phyloP scores from a whole-genome alignment of 225 moss, liverwort and hornwort genomes.

The Pseudoscleropodium purum region DNA sequence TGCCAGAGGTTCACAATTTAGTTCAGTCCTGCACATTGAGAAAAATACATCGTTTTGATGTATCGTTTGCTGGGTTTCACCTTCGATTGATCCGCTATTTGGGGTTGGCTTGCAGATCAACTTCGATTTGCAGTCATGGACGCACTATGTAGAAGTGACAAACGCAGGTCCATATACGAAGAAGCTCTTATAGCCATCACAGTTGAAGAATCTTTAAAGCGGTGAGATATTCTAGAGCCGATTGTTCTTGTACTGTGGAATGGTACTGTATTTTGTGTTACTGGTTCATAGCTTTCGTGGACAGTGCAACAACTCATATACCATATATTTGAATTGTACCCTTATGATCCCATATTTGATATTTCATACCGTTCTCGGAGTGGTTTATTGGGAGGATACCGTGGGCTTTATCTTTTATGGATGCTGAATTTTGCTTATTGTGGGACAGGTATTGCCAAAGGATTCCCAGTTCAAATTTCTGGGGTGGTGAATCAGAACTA shows the following conservation, averaged over 20 bases:
- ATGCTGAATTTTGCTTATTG: background rate
- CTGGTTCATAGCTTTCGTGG: background rate
- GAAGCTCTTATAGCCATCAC: slow-evolving; percentile 98
- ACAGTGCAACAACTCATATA: background rate
- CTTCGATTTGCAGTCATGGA: slow-evolving; percentile 92
- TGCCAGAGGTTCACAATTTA: background rate
- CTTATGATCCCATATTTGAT: background rate
- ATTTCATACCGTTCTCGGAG: background rate
- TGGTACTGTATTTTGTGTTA: background rate
- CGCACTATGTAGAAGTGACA: slow-evolving; percentile 76
- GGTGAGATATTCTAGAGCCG: slow-evolving; percentile 25
- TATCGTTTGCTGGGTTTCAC: background rate
- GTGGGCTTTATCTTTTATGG: background rate
- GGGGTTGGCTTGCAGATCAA: slow-evolving; percentile 52
- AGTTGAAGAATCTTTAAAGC: slow-evolving; percentile 85
- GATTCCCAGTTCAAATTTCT: slow-evolving; percentile 77
- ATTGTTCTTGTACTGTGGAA: background rate
- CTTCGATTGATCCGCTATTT: background rate
- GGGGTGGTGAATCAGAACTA: slow-evolving; percentile 97
- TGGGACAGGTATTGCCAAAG: slow-evolving; percentile 77
- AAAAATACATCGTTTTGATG: background rate
- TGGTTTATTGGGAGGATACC: background rate
- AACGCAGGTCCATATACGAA: slow-evolving; percentile 63
- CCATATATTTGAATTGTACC: background rate
- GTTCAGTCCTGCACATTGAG: background rate